These are phyloP conservation scores for Datura wrightii DNA, from an alignment of 257 asterid species.

Conservation along the genomic window DNA sequence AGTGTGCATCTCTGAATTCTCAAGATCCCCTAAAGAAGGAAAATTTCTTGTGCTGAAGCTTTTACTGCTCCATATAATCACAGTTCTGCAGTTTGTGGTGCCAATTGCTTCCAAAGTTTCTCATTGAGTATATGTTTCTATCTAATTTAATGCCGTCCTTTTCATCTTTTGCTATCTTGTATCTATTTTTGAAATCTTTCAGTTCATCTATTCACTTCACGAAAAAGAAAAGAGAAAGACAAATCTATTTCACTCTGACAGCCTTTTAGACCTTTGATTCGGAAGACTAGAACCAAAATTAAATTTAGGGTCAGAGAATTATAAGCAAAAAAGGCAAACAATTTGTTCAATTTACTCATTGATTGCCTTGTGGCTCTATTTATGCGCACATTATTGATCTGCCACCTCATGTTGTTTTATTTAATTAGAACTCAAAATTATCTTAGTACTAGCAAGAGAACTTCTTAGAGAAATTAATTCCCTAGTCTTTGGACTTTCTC, in stretches of 20 bases:
- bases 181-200: constrained; percentile 9
- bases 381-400: background rate
- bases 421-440: constrained; percentile 1
- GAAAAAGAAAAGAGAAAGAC: background rate
- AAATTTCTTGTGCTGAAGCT: background rate
- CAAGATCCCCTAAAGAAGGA: background rate
- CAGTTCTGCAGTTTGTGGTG: constrained; percentile 11
- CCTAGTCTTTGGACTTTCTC: background rate
- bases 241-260: background rate
- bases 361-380: background rate
- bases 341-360: background rate
- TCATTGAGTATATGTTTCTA: constrained; percentile 9
- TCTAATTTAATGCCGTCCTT: background rate
- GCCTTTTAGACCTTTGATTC: background rate
- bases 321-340: constrained; percentile 18
- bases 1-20: background rate
- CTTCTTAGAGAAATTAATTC: background rate
- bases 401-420: background rate
- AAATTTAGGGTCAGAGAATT: background rate
- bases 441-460: constrained; percentile 9
- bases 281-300: background rate
- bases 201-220: constrained; percentile 4
- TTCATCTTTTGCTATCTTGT: background rate
- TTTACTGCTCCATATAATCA: constrained; percentile 15
- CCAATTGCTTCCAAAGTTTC: constrained; percentile 18